Conservation (phyloP, 306 rosid species). For the Malus fusca region DNA sequence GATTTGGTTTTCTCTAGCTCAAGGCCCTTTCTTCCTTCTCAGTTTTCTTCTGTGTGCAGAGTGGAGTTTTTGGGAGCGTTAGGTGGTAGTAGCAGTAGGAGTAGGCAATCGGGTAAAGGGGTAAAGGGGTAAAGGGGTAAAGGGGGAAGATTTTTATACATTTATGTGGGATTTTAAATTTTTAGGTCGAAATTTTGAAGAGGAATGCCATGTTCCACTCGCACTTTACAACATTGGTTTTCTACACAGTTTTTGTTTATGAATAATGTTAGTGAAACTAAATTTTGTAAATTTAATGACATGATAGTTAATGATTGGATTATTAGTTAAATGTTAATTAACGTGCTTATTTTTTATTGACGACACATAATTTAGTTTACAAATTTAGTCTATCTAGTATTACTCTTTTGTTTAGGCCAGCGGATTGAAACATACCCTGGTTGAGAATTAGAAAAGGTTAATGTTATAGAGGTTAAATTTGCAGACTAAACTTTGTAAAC, state of each 20-base stretch:
- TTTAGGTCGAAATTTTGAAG: background rate
- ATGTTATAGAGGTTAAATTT: too few species aligned
- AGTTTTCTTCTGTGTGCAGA: conserved; percentile 3
- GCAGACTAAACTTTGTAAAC: too few species aligned
- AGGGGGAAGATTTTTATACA: background rate
- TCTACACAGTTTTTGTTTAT: background rate
- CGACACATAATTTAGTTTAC: too few species aligned
- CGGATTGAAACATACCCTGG: too few species aligned
- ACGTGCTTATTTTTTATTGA: too few species aligned
- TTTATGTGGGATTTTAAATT: background rate
- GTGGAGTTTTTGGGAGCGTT: background rate
- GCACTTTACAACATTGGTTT: background rate
- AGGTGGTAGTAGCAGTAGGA: background rate
- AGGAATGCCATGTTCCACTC: background rate
- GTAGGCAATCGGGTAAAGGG: background rate
- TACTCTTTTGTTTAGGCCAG: too few species aligned
- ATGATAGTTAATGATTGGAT: too few species aligned
- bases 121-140: too few species aligned
- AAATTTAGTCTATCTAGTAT: too few species aligned
- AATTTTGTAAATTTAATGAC: too few species aligned
- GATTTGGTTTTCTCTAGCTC: conserved; percentile 55
- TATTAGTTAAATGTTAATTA: too few species aligned
- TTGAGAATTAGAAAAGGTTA: too few species aligned
- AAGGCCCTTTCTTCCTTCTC: conserved; percentile 47
- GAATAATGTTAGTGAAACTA: rapidly evolving